Conservation (phyloP, 257 asterid species). For the Lavandula angustifolia region DNA sequence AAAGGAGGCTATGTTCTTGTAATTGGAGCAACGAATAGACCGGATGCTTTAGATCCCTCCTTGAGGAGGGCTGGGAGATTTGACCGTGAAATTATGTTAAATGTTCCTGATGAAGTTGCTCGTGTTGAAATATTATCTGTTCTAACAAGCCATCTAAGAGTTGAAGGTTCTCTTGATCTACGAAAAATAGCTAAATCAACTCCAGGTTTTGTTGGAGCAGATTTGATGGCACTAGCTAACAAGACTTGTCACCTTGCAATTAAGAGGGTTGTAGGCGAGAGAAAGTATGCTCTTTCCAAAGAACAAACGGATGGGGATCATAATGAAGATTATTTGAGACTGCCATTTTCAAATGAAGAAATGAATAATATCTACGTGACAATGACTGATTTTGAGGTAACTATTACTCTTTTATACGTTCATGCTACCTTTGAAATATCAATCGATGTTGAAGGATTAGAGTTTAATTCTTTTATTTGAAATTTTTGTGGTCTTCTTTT, state of each 20-base stretch:
- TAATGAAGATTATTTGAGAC: conserved; percentile 67
- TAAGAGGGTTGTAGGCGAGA: conserved; percentile 66
- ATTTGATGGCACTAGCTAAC: conserved; percentile 67
- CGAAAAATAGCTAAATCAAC: conserved; percentile 73
- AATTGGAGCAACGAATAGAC: conserved; percentile 89
- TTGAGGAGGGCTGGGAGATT: conserved; percentile 95
- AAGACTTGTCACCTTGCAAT: conserved; percentile 86
- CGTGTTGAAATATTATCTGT: conserved; percentile 69
- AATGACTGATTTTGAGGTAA: conserved; percentile 91
- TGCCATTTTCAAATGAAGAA: conserved; percentile 70
- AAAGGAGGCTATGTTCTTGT: conserved; percentile 71
- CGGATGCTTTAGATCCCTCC: conserved; percentile 84
- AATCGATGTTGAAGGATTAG: conserved; percentile 8
- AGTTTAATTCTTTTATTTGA: neutral
- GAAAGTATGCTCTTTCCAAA: conserved; percentile 44
- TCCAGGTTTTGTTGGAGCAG: conserved; percentile 94
- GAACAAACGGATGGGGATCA: conserved; percentile 33
- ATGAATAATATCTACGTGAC: conserved; percentile 56
- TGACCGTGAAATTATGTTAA: conserved; percentile 76
- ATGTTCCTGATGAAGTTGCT: conserved; percentile 79
- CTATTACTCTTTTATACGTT: neutral
- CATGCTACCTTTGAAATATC: neutral
- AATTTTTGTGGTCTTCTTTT: too few species aligned
- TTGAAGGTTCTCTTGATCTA: conserved; percentile 85
- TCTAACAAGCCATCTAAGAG: conserved; percentile 58